Conservation (phyloP, 139 green algal genomes). For the Picochlorum sp. region DNA sequence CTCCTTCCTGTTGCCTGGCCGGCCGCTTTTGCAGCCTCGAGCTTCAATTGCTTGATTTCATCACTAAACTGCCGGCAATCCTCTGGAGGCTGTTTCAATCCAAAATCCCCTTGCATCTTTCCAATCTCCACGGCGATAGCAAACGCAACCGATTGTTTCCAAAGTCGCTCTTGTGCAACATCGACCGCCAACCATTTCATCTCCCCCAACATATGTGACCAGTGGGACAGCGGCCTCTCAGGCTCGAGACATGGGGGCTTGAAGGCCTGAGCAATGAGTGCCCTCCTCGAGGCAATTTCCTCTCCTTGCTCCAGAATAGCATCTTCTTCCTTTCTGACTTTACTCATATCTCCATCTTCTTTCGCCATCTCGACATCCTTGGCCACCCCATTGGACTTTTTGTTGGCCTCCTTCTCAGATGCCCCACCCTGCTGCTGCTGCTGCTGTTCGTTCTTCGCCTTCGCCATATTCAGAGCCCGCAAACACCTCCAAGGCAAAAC, state of each 20-base stretch:
- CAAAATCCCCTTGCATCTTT: conserved; percentile 16
- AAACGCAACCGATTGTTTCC: conserved; percentile 38
- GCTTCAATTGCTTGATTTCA: conserved; percentile 5
- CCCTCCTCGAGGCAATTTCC: conserved; percentile 23
- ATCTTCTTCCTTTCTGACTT: conserved; percentile 20
- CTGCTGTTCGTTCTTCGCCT: too few species aligned
- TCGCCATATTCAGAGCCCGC: too few species aligned
- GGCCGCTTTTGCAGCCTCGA: conserved; percentile 1
- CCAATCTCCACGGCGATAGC: conserved; percentile 31
- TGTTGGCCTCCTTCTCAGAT: too few species aligned
- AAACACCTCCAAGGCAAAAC: too few species aligned
- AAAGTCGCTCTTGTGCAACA: conserved; percentile 57
- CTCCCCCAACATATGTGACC: conserved; percentile 51
- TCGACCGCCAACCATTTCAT: conserved; percentile 55
- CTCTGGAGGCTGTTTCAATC: conserved; percentile 13
- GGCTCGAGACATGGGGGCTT: conserved; percentile 34
- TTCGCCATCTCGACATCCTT: not conserved
- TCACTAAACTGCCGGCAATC: conserved; percentile 13
- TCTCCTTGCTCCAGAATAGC: conserved; percentile 13
- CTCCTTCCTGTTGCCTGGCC: conserved; percentile 2
- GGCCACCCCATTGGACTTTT: not conserved
- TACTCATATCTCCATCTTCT: conserved; percentile 8
- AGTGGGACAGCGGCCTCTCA: conserved; percentile 27
- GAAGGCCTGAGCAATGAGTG: conserved; percentile 35
- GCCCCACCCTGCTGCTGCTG: too few species aligned